Conservation (phyloP, 768 basidiomycete species). For the Nevesoporus exiguus region DNA sequence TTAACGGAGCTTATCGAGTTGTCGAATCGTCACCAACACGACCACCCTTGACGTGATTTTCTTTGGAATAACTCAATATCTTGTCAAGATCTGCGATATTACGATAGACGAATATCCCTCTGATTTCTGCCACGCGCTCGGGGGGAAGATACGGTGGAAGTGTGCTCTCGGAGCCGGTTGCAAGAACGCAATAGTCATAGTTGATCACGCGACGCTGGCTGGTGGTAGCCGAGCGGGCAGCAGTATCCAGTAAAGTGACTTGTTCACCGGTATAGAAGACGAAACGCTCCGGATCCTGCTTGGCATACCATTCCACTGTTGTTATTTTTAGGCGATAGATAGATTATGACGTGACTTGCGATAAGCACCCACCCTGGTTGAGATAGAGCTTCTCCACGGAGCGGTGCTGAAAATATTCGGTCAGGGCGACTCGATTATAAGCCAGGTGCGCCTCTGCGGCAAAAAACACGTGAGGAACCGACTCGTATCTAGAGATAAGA, state of each 20-base stretch:
- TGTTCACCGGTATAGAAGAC: slow-evolving; percentile 48
- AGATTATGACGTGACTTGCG: background rate
- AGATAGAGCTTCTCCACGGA: slow-evolving; percentile 57
- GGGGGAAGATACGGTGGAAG: slow-evolving; percentile 56
- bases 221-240: slow-evolving; percentile 43
- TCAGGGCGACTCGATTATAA: slow-evolving; percentile 50
- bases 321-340: slow-evolving; percentile 15
- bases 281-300: slow-evolving; percentile 56
- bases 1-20: background rate
- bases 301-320: slow-evolving; percentile 53
- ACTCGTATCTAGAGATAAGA: slow-evolving; percentile 25
- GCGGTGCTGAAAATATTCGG: slow-evolving; percentile 62
- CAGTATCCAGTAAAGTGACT: slow-evolving; percentile 39
- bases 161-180: slow-evolving; percentile 65
- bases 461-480: slow-evolving; percentile 4
- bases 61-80: slow-evolving; percentile 57
- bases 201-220: slow-evolving; percentile 40
- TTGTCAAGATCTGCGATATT: slow-evolving; percentile 65
- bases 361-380: slow-evolving; percentile 37
- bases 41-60: slow-evolving; percentile 37
- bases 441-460: slow-evolving; percentile 42
- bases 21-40: slow-evolving; percentile 12
- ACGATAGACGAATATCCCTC: slow-evolving; percentile 70
- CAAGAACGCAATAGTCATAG: slow-evolving; percentile 65
- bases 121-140: slow-evolving; percentile 36